A percentile compares a stretch with the other conserved stretches of the same genome.
Conservation (phyloP, 1,139 yeast species). For the Martiniozyma asiatica region DNA sequence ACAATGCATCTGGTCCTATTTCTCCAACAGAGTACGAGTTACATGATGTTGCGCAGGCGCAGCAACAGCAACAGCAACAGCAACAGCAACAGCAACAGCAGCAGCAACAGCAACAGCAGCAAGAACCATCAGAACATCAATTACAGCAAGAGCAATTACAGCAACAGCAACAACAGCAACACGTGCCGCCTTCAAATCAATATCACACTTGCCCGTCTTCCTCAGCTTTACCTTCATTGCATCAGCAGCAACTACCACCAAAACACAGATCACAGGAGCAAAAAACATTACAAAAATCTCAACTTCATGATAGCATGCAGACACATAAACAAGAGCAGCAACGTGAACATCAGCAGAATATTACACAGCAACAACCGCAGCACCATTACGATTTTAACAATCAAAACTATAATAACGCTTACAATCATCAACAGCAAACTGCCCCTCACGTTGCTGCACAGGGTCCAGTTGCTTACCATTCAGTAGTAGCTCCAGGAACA, state of each 20-base stretch:
- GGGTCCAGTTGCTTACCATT: no score
- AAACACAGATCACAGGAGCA: no score
- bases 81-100: conserved; percentile 5
- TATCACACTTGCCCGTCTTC: background rate
- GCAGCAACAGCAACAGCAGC: conserved; percentile 10
- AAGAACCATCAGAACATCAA: conserved; percentile 4
- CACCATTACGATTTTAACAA: no score
- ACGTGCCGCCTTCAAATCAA: background rate
- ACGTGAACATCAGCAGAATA: no score
- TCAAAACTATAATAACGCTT: no score
- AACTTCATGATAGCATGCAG: no score
- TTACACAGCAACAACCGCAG: no score
- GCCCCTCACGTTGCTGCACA: no score
- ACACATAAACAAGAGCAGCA: no score
- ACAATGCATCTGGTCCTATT: conserved; percentile 2
- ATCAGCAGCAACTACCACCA: conserved; percentile 1
- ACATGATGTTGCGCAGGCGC: conserved; percentile 1
- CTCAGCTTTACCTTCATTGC: background rate
- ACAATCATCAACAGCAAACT: no score
- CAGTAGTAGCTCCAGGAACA: conserved; percentile 15
- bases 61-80: conserved; percentile 1
- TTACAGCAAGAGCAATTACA: conserved; percentile 1
- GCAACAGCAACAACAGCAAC: conserved; percentile 4
- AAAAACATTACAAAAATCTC: no score
- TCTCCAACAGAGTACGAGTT: conserved; percentile 1